Percentiles rank a stretch among this genome's conserved stretches.
These are phyloP conservation scores for Leptosphaerulina australis DNA, from an alignment of 2,329 filamentous ascomycete genomes.

Conservation along the genomic window DNA sequence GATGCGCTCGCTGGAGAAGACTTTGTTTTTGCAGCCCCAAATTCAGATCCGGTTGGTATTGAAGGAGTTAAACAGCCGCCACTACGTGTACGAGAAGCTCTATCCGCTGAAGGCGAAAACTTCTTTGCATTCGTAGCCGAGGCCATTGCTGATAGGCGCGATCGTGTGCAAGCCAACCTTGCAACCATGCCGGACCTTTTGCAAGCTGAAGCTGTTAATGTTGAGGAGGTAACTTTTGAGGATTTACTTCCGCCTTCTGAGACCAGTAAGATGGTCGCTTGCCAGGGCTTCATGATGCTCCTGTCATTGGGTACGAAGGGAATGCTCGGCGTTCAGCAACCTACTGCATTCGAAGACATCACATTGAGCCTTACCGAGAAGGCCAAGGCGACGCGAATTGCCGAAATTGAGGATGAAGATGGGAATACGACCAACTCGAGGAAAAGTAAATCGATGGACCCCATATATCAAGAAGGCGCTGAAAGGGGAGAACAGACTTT, in stretches of 20 bases:
- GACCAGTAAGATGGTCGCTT: slow-evolving; percentile 66
- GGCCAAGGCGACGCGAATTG: slow-evolving; percentile 24
- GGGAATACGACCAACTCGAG: not conserved
- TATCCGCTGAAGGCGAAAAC: slow-evolving; percentile 66
- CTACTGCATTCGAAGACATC: slow-evolving; percentile 51
- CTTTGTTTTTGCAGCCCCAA: slow-evolving; percentile 23
- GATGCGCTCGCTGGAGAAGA: slow-evolving; percentile 32
- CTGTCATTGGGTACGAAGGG: slow-evolving; percentile 61
- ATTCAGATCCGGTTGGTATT: slow-evolving; percentile 26
- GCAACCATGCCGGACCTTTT: slow-evolving; percentile 23
- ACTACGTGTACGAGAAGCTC: slow-evolving; percentile 56
- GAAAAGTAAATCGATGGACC: not conserved
- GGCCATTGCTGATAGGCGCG: slow-evolving; percentile 50
- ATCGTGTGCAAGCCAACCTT: slow-evolving; percentile 12
- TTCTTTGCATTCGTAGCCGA: slow-evolving; percentile 66
- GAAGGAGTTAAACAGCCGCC: slow-evolving; percentile 16
- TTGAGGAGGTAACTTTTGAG: slow-evolving; percentile 66
- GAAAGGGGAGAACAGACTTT: slow-evolving; percentile 1
- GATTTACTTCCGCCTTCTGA: slow-evolving; percentile 66
- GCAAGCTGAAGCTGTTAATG: slow-evolving; percentile 37
- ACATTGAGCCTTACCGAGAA: slow-evolving; percentile 33
- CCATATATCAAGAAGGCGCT: not conserved
- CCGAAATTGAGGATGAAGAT: slow-evolving; percentile 18
- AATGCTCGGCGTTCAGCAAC: slow-evolving; percentile 67
- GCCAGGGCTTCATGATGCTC: slow-evolving; percentile 55